These are phyloP conservation scores for Cytospora leucostoma DNA, from an alignment of 2,329 filamentous ascomycete species.

Conservation along the genomic window DNA sequence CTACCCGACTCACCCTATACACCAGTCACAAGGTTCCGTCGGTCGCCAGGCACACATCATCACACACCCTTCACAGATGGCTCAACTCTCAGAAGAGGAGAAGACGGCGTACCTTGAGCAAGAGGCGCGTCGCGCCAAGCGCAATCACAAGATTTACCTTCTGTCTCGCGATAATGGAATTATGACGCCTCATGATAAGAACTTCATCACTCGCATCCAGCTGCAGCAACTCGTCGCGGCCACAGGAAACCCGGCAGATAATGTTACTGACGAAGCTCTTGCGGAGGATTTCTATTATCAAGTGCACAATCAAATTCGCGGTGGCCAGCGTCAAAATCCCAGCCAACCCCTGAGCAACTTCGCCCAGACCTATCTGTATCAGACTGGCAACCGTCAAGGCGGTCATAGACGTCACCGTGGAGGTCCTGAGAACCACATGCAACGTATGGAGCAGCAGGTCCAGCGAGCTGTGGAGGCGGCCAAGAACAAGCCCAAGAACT, in stretches of 20 bases:
- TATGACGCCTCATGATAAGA: slow-evolving; percentile 99
- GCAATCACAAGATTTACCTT: slow-evolving; percentile 96
- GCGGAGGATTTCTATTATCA: slow-evolving; percentile 98
- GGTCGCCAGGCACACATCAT: slow-evolving; percentile 54
- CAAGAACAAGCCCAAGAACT: slow-evolving; percentile 97
- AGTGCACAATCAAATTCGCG: slow-evolving; percentile 91
- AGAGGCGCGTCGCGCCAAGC: slow-evolving; percentile 91
- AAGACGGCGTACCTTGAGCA: slow-evolving; percentile 82
- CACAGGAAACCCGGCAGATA: slow-evolving; percentile 81
- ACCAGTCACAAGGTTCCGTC: slow-evolving; percentile 56
- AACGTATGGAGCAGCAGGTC: slow-evolving; percentile 99
- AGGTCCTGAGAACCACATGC: slow-evolving; percentile 93
- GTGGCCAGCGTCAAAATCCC: slow-evolving; percentile 84
- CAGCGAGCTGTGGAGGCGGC: slow-evolving; percentile 95
- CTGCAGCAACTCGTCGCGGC: slow-evolving; percentile 93
- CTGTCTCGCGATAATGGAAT: slow-evolving; percentile 92
- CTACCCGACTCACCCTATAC: slow-evolving; percentile 34
- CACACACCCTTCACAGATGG: slow-evolving; percentile 71
- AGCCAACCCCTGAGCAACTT: slow-evolving; percentile 94
- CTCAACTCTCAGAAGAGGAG: slow-evolving; percentile 80
- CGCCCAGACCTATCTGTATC: slow-evolving; percentile 95
- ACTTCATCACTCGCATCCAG: slow-evolving; percentile 97
- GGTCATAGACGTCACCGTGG: slow-evolving; percentile 73
- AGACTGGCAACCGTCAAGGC: slow-evolving; percentile 83
- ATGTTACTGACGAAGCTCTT: slow-evolving; percentile 76